Conservation (phyloP, 495 filamentous ascomycete genomes). For the Pyronema omphalodes region DNA sequence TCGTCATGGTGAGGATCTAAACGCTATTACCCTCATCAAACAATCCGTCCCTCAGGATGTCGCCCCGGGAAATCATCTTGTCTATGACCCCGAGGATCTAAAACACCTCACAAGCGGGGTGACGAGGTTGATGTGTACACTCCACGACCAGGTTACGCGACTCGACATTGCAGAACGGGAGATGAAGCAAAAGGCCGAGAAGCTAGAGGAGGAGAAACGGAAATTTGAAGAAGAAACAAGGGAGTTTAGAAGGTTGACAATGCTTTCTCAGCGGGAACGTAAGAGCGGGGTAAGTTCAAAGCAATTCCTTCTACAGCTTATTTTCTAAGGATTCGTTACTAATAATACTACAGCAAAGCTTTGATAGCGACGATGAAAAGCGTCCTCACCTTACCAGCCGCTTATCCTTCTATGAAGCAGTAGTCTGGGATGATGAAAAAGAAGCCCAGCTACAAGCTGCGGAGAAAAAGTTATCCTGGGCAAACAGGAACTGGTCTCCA, state of each 20-base stretch:
- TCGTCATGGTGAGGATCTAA: neutral
- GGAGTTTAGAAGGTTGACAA: too few species aligned
- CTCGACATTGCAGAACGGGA: neutral
- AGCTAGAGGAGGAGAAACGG: neutral
- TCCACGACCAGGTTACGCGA: neutral
- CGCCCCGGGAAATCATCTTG: neutral
- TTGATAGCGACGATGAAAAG: neutral
- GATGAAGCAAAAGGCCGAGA: neutral
- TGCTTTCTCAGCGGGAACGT: too few species aligned
- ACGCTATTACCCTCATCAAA: neutral
- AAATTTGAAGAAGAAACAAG: too few species aligned
- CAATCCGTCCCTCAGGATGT: neutral
- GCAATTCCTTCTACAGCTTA: too few species aligned
- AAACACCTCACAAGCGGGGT: neutral
- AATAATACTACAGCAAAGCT: neutral
- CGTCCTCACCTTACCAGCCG: too few species aligned
- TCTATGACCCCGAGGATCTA: conserved; percentile 1
- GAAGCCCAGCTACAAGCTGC: neutral
- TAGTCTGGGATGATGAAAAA: neutral
- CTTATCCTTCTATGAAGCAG: neutral
- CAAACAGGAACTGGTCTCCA: neutral
- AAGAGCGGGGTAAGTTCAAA: neutral
- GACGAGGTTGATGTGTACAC: neutral
- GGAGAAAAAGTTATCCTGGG: neutral
- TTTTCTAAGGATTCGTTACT: neutral